Conservation (phyloP, 495 filamentous ascomycete species). For the Hyaloscypha hepaticicola region DNA sequence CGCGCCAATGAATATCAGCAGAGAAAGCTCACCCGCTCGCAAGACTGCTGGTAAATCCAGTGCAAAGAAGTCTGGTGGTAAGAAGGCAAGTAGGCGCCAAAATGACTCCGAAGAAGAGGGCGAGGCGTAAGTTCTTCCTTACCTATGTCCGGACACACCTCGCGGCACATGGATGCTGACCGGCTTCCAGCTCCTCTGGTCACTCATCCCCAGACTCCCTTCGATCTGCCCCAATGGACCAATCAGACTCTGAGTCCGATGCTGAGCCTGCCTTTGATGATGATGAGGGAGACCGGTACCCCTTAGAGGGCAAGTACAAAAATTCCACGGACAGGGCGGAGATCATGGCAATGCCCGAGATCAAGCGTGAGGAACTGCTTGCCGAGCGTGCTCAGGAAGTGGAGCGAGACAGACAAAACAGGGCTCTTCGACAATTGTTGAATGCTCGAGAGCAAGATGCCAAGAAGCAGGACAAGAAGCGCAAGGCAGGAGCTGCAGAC, state of each 20-base stretch:
- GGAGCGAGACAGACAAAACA: constrained; percentile 77
- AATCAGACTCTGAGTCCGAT: constrained; percentile 77
- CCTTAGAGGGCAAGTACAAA: constrained; percentile 84
- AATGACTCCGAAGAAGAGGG: constrained; percentile 75
- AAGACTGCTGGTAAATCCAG: constrained; percentile 47
- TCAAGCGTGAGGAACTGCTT: constrained; percentile 85
- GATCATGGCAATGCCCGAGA: constrained; percentile 85
- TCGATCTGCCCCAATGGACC: constrained; percentile 83
- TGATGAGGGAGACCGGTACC: constrained; percentile 68
- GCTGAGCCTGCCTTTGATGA: constrained; percentile 50
- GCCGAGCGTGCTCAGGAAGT: constrained; percentile 83
- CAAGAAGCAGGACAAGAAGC: constrained; percentile 64
- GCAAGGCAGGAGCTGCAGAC: constrained; percentile 73
- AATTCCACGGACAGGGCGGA: constrained; percentile 74
- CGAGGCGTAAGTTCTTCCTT: constrained; percentile 68
- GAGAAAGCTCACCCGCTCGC: constrained; percentile 38
- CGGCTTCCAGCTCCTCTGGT: constrained; percentile 52
- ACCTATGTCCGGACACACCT: background rate
- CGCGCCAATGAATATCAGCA: constrained; percentile 38
- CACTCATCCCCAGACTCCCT: constrained; percentile 72
- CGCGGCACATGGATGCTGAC: background rate
- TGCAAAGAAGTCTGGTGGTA: constrained; percentile 37
- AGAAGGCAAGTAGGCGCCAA: constrained; percentile 39
- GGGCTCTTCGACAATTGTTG: constrained; percentile 77
- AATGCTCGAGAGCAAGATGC: constrained; percentile 61